Conservation (phyloP, 345 rosid genomes). For the Noccaea bulbosa region DNA sequence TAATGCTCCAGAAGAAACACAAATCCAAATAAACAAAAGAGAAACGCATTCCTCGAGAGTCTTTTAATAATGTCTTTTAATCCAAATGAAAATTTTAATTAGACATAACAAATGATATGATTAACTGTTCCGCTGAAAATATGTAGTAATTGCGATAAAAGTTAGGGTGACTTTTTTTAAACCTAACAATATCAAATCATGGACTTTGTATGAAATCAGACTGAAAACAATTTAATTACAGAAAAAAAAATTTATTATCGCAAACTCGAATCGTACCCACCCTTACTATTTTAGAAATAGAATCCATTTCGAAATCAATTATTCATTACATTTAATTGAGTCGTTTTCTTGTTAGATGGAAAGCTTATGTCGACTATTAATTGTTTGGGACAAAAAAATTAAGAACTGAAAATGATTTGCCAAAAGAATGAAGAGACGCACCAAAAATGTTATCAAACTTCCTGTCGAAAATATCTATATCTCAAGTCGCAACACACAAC, state of each 20-base stretch:
- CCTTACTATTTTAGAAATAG: background rate
- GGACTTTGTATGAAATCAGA: background rate
- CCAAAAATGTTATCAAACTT: constrained; percentile 28
- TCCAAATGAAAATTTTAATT: constrained; percentile 1
- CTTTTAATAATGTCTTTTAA: constrained; percentile 13
- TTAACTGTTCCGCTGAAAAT: background rate
- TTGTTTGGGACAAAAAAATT: constrained; percentile 24
- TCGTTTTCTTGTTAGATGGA: constrained; percentile 37
- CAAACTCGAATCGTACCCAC: background rate
- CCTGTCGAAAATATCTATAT: constrained; percentile 25
- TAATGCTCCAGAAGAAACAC: constrained; percentile 15
- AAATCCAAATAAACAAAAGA: constrained; percentile 16
- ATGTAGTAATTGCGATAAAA: background rate
- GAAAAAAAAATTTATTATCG: no score
- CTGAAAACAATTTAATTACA: background rate
- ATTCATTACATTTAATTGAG: constrained; percentile 14
- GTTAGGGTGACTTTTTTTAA: background rate
- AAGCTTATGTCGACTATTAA: constrained; percentile 27
- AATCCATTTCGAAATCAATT: background rate
- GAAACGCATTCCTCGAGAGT: constrained; percentile 24
- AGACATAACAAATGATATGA: background rate
- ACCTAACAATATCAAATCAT: background rate
- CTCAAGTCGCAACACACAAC: constrained; percentile 31
- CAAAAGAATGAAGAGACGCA: background rate
- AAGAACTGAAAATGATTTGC: constrained; percentile 29